These are phyloP conservation scores for Alopecurus myosuroides DNA, from an alignment of 176 grass and related monocot species.

Conservation along the genomic window DNA sequence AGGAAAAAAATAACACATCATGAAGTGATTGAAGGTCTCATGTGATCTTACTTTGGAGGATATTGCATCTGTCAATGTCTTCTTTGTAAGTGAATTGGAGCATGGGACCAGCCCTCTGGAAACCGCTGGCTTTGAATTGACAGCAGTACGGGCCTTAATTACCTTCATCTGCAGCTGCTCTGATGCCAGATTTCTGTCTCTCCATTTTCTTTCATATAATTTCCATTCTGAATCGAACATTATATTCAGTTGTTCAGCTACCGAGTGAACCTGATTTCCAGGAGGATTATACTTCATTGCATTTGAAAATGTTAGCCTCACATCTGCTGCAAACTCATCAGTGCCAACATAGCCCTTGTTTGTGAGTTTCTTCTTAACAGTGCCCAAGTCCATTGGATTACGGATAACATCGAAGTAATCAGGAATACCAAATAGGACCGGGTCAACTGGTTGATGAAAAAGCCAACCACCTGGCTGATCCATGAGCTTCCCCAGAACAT, in stretches of 20 bases:
- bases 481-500: constrained; percentile 64
- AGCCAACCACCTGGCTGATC: constrained; percentile 61
- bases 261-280: constrained; percentile 60
- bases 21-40: background rate
- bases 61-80: constrained; percentile 35
- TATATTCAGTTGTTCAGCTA: constrained; percentile 64
- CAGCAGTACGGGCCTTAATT: constrained; percentile 13
- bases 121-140: background rate
- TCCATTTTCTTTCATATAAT: constrained; percentile 57
- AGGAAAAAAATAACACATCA: background rate
- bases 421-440: constrained; percentile 54
- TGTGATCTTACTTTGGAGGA: constrained; percentile 44
- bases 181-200: constrained; percentile 1
- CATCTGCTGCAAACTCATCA: constrained; percentile 66
- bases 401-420: constrained; percentile 80
- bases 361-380: constrained; percentile 59
- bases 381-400: constrained; percentile 83
- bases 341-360: constrained; percentile 43
- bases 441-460: constrained; percentile 76
- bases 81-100: constrained; percentile 23
- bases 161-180: constrained; percentile 8
- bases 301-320: constrained; percentile 77
- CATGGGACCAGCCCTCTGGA: background rate
- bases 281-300: constrained; percentile 90
- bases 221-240: constrained; percentile 63